Base-by-base conservation (phyloP, 768 basidiomycete species). In the Xerocomellus intermedius region DNA sequence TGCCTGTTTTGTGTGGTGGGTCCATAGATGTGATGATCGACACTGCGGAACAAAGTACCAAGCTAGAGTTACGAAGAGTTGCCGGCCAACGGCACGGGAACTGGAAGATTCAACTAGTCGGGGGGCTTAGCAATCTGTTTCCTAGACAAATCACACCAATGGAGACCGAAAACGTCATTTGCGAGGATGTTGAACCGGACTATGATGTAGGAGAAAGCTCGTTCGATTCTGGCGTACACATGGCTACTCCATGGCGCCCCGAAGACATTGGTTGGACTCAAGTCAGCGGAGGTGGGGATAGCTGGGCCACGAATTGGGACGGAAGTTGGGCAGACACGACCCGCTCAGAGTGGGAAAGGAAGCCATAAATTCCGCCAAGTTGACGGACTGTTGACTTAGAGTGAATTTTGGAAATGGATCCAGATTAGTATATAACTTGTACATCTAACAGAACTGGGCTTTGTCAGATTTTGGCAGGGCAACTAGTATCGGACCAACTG, bases 1-100 rank as follows among this genome's bases (percentile, higher is more conserved):
- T 74, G n/a, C 56, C 66, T 5, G 24, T 65, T 39, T 49, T 69
- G 19, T 75, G 74, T 41, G 75, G 75, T 30, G 74, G 75, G 17
- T 67, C 67, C 14, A 54, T 72, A 10, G 64, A 70, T 16, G 48
- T 63, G 22, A 55, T 75, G 61, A 55, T 72, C 42, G 45, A 64
- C 24, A 60, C 45, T 57, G 57, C 56, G 4, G 69, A 69, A 52
- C 54, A 53, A 50, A 60, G 71, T 32, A 38, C 58, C 4, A 59
- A 50, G 21, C 58, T 78, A 41, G 51, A 59, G 17, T 32, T 73
- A 24, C 57, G 43, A 49, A 66, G 42, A 46, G 56, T 58, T 54
- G 52, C 64, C 8, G 48, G 50, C 42, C 58, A 58, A 48, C 64
- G 21, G 10, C 52, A 61, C 30, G 56, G 32, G 32, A 66, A 67